phyloP scores from a whole-genome alignment of 1,139 yeast genomes.

The Protomyces inundatus region DNA sequence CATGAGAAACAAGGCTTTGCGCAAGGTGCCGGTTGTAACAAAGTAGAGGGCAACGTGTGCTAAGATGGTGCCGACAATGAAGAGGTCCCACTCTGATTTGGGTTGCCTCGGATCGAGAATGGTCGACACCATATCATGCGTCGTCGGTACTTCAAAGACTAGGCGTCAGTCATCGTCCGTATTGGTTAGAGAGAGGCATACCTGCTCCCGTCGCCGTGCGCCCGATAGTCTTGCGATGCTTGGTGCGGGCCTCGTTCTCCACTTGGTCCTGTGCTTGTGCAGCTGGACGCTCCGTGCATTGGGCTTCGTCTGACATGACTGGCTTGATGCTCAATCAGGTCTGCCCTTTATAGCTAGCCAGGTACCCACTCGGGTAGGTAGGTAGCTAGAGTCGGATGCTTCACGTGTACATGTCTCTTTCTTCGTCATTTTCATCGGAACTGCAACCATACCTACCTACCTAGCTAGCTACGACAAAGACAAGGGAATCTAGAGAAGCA shows the following conservation, averaged over 20 bases:
- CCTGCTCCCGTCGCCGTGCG: conserved; percentile 18
- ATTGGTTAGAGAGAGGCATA: not conserved
- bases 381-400: no score
- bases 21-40: conserved; percentile 36
- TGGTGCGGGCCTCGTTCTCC: not conserved
- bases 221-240: conserved; percentile 7
- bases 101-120: conserved; percentile 58
- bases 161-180: conserved; percentile 5
- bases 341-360: no score
- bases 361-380: no score
- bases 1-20: conserved; percentile 48
- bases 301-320: no score
- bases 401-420: no score
- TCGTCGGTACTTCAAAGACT: conserved; percentile 63
- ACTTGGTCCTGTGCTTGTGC: no score
- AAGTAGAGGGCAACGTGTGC: conserved; percentile 52
- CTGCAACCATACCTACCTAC: no score
- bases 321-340: no score
- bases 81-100: conserved; percentile 61
- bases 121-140: conserved; percentile 82
- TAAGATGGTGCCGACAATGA: conserved; percentile 52
- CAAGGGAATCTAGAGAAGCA: no score
- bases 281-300: no score
- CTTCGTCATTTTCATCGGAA: no score
- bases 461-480: no score